Conservation (phyloP, 1,284 basidiomycete genomes). For the Boletus sp. region DNA sequence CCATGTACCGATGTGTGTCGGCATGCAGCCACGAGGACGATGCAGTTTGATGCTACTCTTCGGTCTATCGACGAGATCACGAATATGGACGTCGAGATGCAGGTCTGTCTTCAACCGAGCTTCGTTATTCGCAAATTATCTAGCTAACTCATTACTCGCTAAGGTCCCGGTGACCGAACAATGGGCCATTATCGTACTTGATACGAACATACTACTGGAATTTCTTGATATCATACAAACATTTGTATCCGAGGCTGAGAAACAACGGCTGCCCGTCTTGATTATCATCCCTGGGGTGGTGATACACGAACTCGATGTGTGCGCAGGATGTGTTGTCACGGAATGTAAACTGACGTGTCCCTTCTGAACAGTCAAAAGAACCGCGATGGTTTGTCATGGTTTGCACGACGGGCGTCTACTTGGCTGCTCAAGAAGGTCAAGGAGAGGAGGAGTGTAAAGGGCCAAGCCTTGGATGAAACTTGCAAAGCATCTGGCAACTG, state of each 20-base stretch:
- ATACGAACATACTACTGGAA: conserved; percentile 74
- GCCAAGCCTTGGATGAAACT: conserved; percentile 70
- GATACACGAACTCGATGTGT: conserved; percentile 75
- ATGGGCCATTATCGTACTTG: conserved; percentile 58
- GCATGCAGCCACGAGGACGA: conserved; percentile 13
- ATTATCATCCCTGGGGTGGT: conserved; percentile 73
- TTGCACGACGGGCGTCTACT: conserved; percentile 68
- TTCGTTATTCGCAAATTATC: background rate
- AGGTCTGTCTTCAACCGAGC: conserved; percentile 39
- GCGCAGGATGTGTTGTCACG: conserved; percentile 27
- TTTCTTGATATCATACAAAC: conserved; percentile 62
- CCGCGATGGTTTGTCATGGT: conserved; percentile 60
- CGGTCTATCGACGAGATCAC: conserved; percentile 55
- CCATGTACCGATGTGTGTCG: background rate
- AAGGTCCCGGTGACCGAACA: conserved; percentile 47
- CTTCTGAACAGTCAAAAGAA: conserved; percentile 61
- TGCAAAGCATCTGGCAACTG: conserved; percentile 59
- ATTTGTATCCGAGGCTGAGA: conserved; percentile 65
- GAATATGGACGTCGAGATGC: conserved; percentile 72
- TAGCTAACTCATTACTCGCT: background rate
- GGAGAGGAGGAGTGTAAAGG: conserved; percentile 59
- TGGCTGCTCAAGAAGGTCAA: conserved; percentile 71
- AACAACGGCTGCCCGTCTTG: conserved; percentile 49
- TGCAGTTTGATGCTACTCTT: conserved; percentile 44
- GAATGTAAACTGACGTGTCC: conserved; percentile 10